phyloP scores from a whole-genome alignment of 305 asterid genomes.

The Fraxinus albicans region DNA sequence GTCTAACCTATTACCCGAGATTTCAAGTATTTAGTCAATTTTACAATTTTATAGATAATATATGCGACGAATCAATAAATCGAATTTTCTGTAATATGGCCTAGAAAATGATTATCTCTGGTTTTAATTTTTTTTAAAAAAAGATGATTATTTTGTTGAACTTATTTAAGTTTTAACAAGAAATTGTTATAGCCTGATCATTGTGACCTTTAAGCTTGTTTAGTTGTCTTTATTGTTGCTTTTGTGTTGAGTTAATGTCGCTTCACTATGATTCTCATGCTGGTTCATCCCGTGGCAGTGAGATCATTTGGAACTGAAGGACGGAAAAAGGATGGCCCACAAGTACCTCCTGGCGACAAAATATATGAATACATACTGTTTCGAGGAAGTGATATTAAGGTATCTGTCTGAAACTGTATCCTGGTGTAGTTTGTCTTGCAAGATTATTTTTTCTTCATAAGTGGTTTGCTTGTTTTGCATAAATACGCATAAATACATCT shows the following conservation, averaged over 20 bases:
- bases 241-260: neutral
- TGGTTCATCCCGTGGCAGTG: constrained; percentile 47
- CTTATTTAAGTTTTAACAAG: neutral
- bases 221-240: neutral
- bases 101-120: constrained; percentile 1
- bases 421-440: neutral
- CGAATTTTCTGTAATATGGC: neutral
- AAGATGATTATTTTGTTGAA: too few species aligned
- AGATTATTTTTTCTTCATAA: neutral
- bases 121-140: neutral
- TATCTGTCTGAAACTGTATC: constrained; percentile 20
- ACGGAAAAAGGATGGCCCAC: constrained; percentile 89
- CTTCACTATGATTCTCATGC: neutral
- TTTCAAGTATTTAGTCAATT: neutral
- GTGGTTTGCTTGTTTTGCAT: neutral
- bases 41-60: neutral
- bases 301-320: constrained; percentile 98
- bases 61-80: neutral
- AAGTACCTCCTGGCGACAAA: constrained; percentile 84
- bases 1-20: neutral
- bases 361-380: constrained; percentile 85
- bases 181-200: constrained; percentile 1
- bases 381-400: constrained; percentile 97
- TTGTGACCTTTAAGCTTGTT: constrained; percentile 2
- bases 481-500: neutral